These are phyloP conservation scores for Entophlyctis luteolus DNA, from an alignment of 192 early-diverging fungal species.

Conservation along the genomic window DNA sequence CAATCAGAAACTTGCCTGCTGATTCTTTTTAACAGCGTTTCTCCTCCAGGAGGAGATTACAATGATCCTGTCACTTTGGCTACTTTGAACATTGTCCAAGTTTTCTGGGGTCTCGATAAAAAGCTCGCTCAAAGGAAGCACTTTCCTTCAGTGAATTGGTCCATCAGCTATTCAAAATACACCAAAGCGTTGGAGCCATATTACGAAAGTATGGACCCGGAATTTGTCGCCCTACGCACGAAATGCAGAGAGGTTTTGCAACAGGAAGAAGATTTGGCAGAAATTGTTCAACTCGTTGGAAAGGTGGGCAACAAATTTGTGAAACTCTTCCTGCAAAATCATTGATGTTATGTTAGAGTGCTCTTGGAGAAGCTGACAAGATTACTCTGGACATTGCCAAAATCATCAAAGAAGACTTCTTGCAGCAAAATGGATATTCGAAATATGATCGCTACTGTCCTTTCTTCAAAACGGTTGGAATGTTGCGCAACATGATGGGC, in stretches of 20 bases:
- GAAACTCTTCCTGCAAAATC: too few species aligned
- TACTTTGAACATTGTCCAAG: conserved; percentile 98
- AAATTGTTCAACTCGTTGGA: conserved; percentile 99
- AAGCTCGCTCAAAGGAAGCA: conserved; percentile 99
- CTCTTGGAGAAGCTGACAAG: conserved; percentile 93
- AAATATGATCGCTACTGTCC: conserved; percentile 98
- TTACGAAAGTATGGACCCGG: conserved; percentile 92
- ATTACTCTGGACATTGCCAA: conserved; percentile 97
- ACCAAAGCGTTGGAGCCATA: conserved; percentile 92
- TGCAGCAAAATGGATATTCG: conserved; percentile 99
- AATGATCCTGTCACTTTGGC: conserved; percentile 97
- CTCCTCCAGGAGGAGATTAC: conserved; percentile 98
- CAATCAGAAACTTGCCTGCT: too few species aligned
- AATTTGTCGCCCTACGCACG: conserved; percentile 86
- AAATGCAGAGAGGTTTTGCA: conserved; percentile 98
- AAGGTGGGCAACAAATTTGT: too few species aligned
- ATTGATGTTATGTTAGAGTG: too few species aligned
- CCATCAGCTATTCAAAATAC: conserved; percentile 96
- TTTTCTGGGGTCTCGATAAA: conserved; percentile 99
- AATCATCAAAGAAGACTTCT: conserved; percentile 99
- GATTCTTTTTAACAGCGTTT: too few species aligned
- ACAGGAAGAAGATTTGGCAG: conserved; percentile 95
- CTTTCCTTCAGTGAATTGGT: conserved; percentile 99
- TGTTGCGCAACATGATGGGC: conserved; percentile 95
- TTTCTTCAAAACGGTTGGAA: conserved; percentile 99